Evolutionary conservation across 305 asterid genomes (phyloP).

Genomic region (Rubia tinctorum): DNA sequence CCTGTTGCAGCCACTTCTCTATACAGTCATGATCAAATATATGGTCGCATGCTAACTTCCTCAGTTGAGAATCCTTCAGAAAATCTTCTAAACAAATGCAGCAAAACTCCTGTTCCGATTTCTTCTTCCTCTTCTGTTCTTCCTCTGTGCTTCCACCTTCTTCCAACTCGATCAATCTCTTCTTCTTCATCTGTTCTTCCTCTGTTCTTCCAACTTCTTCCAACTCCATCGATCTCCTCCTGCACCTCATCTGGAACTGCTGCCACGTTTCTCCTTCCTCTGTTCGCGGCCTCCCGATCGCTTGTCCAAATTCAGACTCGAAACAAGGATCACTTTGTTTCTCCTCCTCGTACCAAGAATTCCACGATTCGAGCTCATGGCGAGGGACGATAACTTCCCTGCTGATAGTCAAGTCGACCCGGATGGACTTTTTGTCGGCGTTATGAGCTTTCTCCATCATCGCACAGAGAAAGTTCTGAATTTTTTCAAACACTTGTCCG

Average conservation of each 20-base stretch:
- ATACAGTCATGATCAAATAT: background rate
- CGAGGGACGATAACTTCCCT: background rate
- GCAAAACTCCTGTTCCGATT: background rate
- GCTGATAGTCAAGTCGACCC: background rate
- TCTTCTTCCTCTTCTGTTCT: too few relatives aligned
- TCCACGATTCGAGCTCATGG: background rate
- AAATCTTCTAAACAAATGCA: background rate
- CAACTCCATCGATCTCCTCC: background rate
- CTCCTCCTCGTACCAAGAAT: background rate
- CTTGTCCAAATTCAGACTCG: background rate
- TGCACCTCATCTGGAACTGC: background rate
- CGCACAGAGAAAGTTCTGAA: too few relatives aligned
- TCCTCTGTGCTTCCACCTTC: background rate
- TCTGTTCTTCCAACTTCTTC: background rate
- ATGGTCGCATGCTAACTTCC: background rate
- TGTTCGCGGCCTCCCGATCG: background rate
- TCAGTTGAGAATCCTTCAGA: background rate
- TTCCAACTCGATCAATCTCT: background rate
- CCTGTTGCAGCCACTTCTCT: background rate
- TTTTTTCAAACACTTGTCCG: too few relatives aligned
- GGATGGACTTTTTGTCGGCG: background rate
- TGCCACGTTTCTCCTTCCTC: background rate
- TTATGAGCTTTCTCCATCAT: background rate
- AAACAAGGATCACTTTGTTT: background rate
- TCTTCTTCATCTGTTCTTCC: too few relatives aligned